Base-by-base conservation (phyloP, 2,329 filamentous ascomycete genomes). In the Neoascochyta sp. region DNA sequence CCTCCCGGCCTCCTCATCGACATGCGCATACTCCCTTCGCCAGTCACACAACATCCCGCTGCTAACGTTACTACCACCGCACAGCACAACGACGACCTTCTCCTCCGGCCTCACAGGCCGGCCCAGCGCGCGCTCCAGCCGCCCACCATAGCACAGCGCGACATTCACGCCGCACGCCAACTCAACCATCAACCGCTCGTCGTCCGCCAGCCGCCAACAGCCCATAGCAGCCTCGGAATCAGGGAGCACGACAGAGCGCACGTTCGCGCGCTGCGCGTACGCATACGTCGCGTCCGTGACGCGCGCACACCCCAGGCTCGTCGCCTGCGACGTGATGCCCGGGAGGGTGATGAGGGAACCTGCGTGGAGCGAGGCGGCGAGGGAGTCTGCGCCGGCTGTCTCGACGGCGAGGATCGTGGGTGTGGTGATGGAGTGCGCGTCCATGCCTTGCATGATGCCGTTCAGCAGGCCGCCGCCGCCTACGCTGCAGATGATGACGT, bases 81-180 rank as follows among this genome's bases (percentile, higher is more conserved):
- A 96, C 5, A 95, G 79, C 14, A 94, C 72, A 30, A 95, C 69
- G 2, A 95, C 87, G 5, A 95, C 75, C 43, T 85, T 86, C 57
- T 79, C 83, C 34, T 74, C 66, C 0, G 70, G 67, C 63, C 74
- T 80, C 41, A 86, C 73, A 18, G 74, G 73, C 17, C 81, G 76
- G 1, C 88, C 65, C 7, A 78, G 46, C 2, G 58, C 65, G 46
- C 71, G 69, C 52, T 80, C 73, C 51, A 93, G 55, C 22, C 74
- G 62, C 0, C 75, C 78, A 22, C 75, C 76, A 50, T 86, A 87
- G 36, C 72, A 79, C 3, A 77, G 60, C 1, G 82, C 86, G 9
- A 94, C 64, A 29, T 82, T 83, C 5, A 90, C 87, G 1, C 89
- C 88, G 58, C 90, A 95, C 0, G 88, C 80, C 19, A 83, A 70